Conservation (phyloP, 2,329 filamentous ascomycete species). For the Aspergillus intermedius region DNA sequence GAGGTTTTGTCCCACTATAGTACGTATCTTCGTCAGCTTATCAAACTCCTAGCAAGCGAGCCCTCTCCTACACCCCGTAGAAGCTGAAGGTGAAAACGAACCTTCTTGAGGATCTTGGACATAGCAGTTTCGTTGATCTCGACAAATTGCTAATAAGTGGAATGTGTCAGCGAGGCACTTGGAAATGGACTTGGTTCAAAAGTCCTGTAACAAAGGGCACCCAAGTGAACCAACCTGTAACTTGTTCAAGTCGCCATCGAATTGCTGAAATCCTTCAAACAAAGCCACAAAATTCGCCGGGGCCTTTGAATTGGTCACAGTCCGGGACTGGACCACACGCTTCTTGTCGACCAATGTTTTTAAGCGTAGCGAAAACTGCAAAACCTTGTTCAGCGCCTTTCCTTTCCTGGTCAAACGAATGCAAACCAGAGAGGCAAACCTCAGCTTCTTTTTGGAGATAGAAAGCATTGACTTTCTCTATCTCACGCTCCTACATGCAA, state of each 20-base stretch:
- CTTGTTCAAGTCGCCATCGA: conserved; percentile 94
- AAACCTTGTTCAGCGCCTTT: background rate
- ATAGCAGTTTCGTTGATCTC: conserved; percentile 97
- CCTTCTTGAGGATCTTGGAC: conserved; percentile 97
- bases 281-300: conserved; percentile 92
- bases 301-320: conserved; percentile 69
- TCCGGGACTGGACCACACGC: conserved; percentile 74
- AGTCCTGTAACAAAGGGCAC: background rate
- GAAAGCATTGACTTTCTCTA: conserved; percentile 97
- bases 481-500: conserved; percentile 71
- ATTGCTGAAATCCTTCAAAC: conserved; percentile 95
- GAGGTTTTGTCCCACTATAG: conserved; percentile 93
- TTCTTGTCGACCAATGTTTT: conserved; percentile 95
- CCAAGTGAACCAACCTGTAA: conserved; percentile 52
- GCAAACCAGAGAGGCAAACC: conserved; percentile 48
- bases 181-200: background rate
- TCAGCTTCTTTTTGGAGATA: conserved; percentile 98
- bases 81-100: conserved; percentile 27
- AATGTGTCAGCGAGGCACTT: conserved; percentile 6
- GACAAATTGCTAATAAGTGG: conserved; percentile 69
- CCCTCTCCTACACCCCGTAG: background rate
- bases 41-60: conserved; percentile 8
- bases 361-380: conserved; percentile 81
- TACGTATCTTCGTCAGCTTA: conserved; percentile 12
- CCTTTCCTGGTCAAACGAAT: background rate